Evolutionary conservation across 768 basidiomycete genomes (phyloP), one percentile per base, ranked within the genome.

Genomic region (Lentinula sp.): DNA sequence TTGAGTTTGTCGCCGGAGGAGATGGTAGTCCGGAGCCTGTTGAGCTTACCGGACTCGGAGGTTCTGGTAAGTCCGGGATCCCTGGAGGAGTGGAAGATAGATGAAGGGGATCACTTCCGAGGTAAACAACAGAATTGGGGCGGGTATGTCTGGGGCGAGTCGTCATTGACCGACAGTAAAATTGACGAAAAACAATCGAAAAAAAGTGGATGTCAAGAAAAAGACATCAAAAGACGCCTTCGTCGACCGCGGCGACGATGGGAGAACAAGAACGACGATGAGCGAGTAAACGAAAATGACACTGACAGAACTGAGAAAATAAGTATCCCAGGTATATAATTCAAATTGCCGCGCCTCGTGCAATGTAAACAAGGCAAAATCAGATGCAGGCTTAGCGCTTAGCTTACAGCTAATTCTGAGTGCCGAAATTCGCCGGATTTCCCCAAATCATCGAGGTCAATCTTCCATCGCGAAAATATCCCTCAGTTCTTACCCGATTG

Each of bases 1-100:
- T 91, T 10, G 90, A 92, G 69, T 91, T 92, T 18, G 91, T 90
- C 32, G 89, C 90, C 46, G 91, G 91, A 0, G 91, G 91, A 23
- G 90, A 91, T 1, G 91, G 91, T 5, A 93, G 71, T 6, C 91
- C 90, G 5, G 88, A 90, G 60, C 78, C 75, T 63, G 68, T 70
- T 4, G 85, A 79, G 61, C 78, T 71, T 13, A 68, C 77, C 10
- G 87, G 86, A 63, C 85, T 87, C n/a, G 86, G 85, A 3, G 86
- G 86, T 63, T 85, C 86, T 54, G 88, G 87, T 48, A 90, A 80
- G 66, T 87, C 86, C 3, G 89, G 88, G 18, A 89, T 76, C 51
- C 76, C 69, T 13, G 78, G 74, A 37, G 77, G 77, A 52, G 73
- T 74, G 65, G 73, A 66, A 65, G 33, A 42, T 4, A 71, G 45